Conservation (phyloP, 306 rosid genomes). For the Lotus japonicus region DNA sequence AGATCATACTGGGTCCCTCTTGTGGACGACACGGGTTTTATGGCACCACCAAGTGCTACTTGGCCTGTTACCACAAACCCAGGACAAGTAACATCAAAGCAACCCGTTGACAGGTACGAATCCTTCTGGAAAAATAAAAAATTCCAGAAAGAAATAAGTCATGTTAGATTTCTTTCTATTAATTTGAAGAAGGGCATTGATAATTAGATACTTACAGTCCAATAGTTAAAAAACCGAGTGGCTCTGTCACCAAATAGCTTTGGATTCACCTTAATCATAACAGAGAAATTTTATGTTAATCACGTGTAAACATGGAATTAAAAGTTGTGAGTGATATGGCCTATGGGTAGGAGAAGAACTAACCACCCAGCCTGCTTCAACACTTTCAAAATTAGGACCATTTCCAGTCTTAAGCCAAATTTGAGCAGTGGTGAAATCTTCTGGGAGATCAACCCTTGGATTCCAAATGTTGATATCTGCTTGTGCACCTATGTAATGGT, state of each 20-base stretch:
- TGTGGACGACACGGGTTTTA: slow-evolving; percentile 24
- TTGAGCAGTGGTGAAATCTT: slow-evolving; percentile 60
- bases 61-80: slow-evolving; percentile 56
- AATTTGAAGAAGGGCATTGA: not conserved
- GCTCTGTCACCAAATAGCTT: slow-evolving; percentile 38
- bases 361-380: slow-evolving; percentile 68
- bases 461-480: slow-evolving; percentile 59
- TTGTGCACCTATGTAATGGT: slow-evolving; percentile 49
- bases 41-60: slow-evolving; percentile 37
- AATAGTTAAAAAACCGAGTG: slow-evolving; percentile 33
- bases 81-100: slow-evolving; percentile 58
- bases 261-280: slow-evolving; percentile 42
- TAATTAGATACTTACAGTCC: slow-evolving; percentile 46
- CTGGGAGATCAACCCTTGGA: slow-evolving; percentile 33
- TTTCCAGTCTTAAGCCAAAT: slow-evolving; percentile 42
- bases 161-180: too few species aligned
- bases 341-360: not conserved
- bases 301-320: not conserved
- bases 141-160: not conserved
- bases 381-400: slow-evolving; percentile 40
- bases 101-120: slow-evolving; percentile 47
- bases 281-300: not conserved
- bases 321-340: not conserved
- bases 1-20: slow-evolving; percentile 26
- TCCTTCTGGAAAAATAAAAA: slow-evolving; percentile 26